phyloP scores from a whole-genome alignment of 2,329 filamentous ascomycete species.

The Neonectria sp. region DNA sequence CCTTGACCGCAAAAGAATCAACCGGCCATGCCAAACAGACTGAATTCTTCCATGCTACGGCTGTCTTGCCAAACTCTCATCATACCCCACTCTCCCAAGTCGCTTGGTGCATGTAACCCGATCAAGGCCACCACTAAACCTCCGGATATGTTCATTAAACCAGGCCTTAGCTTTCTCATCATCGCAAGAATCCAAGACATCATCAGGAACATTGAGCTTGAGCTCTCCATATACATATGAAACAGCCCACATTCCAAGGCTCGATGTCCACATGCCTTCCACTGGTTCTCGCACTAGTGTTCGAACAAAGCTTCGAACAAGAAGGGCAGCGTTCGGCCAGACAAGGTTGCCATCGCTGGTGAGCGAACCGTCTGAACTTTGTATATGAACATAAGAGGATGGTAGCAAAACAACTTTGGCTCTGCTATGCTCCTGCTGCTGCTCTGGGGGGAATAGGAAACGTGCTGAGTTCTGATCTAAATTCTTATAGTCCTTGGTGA shows the following conservation, averaged over 20 bases:
- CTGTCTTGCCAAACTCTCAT: too few species aligned
- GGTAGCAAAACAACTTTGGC: conserved; percentile 3
- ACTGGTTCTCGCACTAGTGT: not conserved
- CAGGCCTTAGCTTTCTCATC: not conserved
- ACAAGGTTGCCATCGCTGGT: not conserved
- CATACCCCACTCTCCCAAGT: too few species aligned
- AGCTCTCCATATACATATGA: not conserved
- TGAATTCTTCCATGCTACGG: too few species aligned
- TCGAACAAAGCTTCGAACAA: not conserved
- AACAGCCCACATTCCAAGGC: not conserved
- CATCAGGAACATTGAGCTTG: not conserved
- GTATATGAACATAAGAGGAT: not conserved
- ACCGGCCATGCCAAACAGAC: too few species aligned
- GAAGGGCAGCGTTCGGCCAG: not conserved
- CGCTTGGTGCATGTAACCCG: not conserved
- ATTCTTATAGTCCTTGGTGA: not conserved
- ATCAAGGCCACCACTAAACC: not conserved
- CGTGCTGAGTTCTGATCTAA: not conserved
- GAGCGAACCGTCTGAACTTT: not conserved
- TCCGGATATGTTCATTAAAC: not conserved
- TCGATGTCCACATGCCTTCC: not conserved
- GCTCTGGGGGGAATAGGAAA: not conserved
- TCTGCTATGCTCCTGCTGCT: not conserved
- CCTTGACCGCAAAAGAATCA: too few species aligned
- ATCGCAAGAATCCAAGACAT: not conserved